Base-by-base conservation (phyloP, 2,329 filamentous ascomycete genomes). In the Ceratocystiopsis minuta region DNA sequence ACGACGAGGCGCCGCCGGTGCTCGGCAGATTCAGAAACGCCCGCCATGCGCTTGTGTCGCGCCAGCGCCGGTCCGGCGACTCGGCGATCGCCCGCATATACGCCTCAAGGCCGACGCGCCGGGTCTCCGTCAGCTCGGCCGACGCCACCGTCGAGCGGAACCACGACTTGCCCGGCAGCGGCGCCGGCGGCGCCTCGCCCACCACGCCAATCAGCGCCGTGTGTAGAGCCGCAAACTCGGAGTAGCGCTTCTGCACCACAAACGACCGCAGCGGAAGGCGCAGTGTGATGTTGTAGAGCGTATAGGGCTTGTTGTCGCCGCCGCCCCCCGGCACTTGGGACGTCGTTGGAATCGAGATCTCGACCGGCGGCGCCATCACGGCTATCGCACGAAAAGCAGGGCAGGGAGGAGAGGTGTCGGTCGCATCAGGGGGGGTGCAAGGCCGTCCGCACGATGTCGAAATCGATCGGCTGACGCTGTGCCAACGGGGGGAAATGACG, bases 191-290 rank as follows among this genome's bases (percentile, higher is more conserved):
- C 16, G 79, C 57, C 17, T 64, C 54, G 51, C 75, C 75, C 43
- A 78, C 70, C 39, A 74, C 63, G 35, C 68, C 61, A 16, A 66
- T 65, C 10, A 92, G 68, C 4, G 69, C 60, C 28, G 64, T 57
- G 60, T 90, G 74, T 15, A 92, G 73, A 38, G 66, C 57, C 43
- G 65, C 63, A 54, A 90, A 90, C 55, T 90, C 83, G 41, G 78
- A 84, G 65, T 88, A 92, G 52, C 83, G 80, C 60, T 87, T 88
- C 53, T 78, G 75, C 6, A 86, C 67, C 49, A 80, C 78, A 52
- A 79, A 81, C 5, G 80, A 80, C 38, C 80, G 75, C 14, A 88
- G 69, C 0, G 83, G 82, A 1, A 86, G 75, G 40, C 80, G 76
- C 45, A 90, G 67, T 17, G 75, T 77, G 57, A 87, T 78, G 57